These are phyloP conservation scores for Ophiorrhiza pumila DNA, from an alignment of 257 asterid species.

Conservation along the genomic window DNA sequence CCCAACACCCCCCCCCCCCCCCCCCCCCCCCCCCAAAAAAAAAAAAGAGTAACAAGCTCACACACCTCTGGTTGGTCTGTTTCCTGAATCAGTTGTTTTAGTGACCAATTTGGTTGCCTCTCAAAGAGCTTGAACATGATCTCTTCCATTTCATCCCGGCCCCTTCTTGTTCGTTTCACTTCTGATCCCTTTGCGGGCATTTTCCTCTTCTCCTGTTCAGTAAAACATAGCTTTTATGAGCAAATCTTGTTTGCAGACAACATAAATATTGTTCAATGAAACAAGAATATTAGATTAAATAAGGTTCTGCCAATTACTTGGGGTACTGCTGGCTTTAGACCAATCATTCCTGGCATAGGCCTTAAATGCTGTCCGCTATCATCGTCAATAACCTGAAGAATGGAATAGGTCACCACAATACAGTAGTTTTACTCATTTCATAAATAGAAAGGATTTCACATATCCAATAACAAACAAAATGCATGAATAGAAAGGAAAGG, in stretches of 20 bases:
- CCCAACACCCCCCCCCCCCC: no score
- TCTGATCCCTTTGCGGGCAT: slow-evolving; percentile 57
- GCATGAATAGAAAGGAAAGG: neutral
- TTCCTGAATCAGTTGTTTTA: slow-evolving; percentile 76
- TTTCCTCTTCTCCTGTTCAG: slow-evolving; percentile 70
- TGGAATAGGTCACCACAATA: neutral
- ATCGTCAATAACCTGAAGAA: slow-evolving; percentile 60
- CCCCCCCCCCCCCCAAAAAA: neutral
- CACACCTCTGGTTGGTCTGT: slow-evolving; percentile 93
- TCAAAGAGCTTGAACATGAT: slow-evolving; percentile 92
- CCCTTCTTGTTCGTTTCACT: slow-evolving; percentile 74
- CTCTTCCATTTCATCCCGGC: slow-evolving; percentile 85
- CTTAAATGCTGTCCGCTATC: slow-evolving; percentile 70
- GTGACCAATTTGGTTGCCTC: slow-evolving; percentile 85
- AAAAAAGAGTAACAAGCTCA: neutral
- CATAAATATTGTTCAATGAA: neutral
- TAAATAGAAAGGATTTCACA: neutral
- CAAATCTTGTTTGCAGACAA: slow-evolving; percentile 8
- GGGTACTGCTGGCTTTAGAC: slow-evolving; percentile 44
- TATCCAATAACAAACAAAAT: neutral
- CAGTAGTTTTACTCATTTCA: neutral
- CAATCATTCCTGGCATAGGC: slow-evolving; percentile 69
- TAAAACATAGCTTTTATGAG: neutral
- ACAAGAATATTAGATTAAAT: neutral
- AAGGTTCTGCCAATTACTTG: slow-evolving; percentile 30